Percentiles rank a stretch among this genome's conserved stretches.
phyloP scores from a whole-genome alignment of 2,329 filamentous ascomycete species.

The Cercospora janseana region DNA sequence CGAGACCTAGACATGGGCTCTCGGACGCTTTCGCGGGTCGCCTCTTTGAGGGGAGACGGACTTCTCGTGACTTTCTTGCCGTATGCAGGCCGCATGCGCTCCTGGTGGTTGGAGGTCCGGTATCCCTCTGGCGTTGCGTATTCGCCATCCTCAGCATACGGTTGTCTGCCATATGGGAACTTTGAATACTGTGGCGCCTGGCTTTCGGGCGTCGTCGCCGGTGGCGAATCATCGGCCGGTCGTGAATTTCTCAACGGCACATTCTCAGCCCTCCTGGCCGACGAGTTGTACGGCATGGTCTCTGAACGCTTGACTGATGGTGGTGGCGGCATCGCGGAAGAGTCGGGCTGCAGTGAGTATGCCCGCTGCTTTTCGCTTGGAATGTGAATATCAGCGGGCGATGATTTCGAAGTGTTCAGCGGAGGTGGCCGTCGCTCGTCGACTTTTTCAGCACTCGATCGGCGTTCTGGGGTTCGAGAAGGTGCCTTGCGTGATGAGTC shows the following conservation, averaged over 20 bases:
- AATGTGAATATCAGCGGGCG: conserved; percentile 33
- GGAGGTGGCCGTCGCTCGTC: conserved; percentile 30
- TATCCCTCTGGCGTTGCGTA: conserved; percentile 35
- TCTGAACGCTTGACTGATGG: conserved; percentile 43
- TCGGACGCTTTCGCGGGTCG: conserved; percentile 4
- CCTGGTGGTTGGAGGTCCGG: conserved; percentile 21
- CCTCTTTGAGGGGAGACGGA: conserved; percentile 28
- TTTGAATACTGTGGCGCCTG: conserved; percentile 20
- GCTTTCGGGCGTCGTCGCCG: conserved; percentile 31
- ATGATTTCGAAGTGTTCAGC: conserved; percentile 41
- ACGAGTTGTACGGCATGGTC: conserved; percentile 40
- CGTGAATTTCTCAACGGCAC: conserved; percentile 25
- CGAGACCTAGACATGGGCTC: conserved; percentile 11
- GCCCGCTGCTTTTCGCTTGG: conserved; percentile 31
- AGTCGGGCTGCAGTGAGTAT: conserved; percentile 32
- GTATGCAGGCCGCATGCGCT: conserved; percentile 12
- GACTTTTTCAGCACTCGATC: conserved; percentile 30
- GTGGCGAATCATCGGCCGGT: conserved; percentile 30
- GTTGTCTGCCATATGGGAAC: conserved; percentile 28
- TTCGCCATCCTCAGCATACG: conserved; percentile 36
- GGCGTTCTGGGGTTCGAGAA: conserved; percentile 27
- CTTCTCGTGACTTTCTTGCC: conserved; percentile 29
- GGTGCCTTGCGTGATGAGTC: conserved; percentile 24
- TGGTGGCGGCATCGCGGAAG: conserved; percentile 34
- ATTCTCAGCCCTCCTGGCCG: conserved; percentile 19